A percentile compares a stretch with the other conserved stretches of the same genome.
Conservation (phyloP, 306 rosid species). For the Mimosa pudica region DNA sequence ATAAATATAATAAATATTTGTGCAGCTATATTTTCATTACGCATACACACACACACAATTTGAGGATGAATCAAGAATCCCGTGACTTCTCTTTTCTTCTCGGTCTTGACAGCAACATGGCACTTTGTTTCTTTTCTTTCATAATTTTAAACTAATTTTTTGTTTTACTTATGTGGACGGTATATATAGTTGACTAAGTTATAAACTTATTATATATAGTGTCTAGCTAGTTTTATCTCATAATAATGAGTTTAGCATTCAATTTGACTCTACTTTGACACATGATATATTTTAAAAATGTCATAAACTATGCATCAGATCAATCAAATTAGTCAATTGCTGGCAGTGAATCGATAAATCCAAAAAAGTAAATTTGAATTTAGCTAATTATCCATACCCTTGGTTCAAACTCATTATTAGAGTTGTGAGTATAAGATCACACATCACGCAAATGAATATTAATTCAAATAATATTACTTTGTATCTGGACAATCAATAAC, state of each 20-base stretch:
- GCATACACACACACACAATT: neutral
- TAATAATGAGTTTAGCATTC: neutral
- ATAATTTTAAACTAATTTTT: neutral
- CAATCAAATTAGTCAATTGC: too few relatives aligned
- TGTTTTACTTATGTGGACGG: neutral
- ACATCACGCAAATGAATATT: too few relatives aligned
- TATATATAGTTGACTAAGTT: neutral
- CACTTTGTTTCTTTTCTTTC: neutral
- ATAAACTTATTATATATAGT: neutral
- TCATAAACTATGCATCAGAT: too few relatives aligned
- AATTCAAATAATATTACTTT: too few relatives aligned
- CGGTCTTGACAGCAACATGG: slow-evolving; percentile 44
- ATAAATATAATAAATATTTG: neutral
- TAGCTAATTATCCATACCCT: neutral
- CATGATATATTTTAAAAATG: neutral
- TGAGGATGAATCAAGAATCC: slow-evolving; percentile 68
- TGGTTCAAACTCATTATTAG: neutral
- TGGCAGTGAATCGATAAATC: too few relatives aligned
- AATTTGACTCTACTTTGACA: neutral
- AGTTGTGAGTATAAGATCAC: neutral
- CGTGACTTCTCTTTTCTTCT: slow-evolving; percentile 60
- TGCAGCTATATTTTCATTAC: neutral
- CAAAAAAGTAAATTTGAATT: neutral
- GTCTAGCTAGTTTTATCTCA: neutral
- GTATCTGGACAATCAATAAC: too few relatives aligned